These are phyloP conservation scores for Talaromyces sp. DNA, from an alignment of 2,329 filamentous ascomycete genomes.

Conservation along the genomic window DNA sequence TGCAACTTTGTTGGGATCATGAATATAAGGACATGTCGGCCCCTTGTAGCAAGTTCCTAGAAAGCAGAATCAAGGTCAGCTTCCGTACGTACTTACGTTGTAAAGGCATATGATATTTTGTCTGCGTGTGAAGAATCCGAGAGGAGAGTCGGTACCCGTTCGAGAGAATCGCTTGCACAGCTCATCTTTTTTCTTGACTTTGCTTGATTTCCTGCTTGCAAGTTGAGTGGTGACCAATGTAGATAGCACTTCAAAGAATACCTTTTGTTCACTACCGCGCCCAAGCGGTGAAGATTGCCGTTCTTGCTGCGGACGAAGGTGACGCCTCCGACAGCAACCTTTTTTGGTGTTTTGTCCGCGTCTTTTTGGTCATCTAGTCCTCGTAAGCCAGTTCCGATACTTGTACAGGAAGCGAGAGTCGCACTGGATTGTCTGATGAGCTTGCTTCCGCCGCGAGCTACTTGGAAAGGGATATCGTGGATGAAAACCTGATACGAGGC, in stretches of 20 bases:
- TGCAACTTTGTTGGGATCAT: constrained; percentile 81
- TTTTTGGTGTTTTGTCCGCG: constrained; percentile 67
- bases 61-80: constrained; percentile 27
- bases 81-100: constrained; percentile 7
- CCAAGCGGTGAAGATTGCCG: constrained; percentile 76
- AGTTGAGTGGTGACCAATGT: constrained; percentile 14
- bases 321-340: constrained; percentile 66
- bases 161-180: constrained; percentile 62
- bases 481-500: constrained; percentile 59
- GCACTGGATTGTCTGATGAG: constrained; percentile 68
- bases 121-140: constrained; percentile 16
- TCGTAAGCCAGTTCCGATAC: constrained; percentile 40
- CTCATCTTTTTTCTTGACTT: constrained; percentile 63
- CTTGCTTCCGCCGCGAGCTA: constrained; percentile 75
- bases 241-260: constrained; percentile 42
- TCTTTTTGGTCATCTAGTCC: constrained; percentile 51
- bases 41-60: constrained; percentile 82
- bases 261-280: constrained; percentile 69
- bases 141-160: constrained; percentile 45
- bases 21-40: constrained; percentile 69
- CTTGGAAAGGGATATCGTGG: constrained; percentile 66
- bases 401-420: constrained; percentile 16
- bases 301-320: constrained; percentile 80
- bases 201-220: constrained; percentile 32
- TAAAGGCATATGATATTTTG: constrained; percentile 5